phyloP scores from a whole-genome alignment of 208 protist species.

The Porcisia hertigi region DNA sequence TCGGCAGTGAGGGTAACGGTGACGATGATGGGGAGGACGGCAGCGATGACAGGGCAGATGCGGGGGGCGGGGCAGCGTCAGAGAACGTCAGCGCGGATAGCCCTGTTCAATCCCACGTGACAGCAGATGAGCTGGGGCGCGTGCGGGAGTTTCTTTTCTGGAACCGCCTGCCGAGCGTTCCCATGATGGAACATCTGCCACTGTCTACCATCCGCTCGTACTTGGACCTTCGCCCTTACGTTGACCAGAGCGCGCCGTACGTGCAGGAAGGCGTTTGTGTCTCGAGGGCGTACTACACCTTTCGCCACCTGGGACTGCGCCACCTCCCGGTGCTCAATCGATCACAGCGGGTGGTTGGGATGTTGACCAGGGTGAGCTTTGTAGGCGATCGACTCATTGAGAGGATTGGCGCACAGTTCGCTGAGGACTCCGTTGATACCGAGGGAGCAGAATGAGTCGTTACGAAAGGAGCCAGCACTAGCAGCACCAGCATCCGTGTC shows the following conservation, averaged over 20 bases:
- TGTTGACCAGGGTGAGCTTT: constrained; percentile 80
- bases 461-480: not conserved
- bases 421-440: not conserved
- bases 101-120: constrained; percentile 31
- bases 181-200: constrained; percentile 38
- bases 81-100: not conserved
- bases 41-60: not conserved
- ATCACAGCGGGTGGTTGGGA: constrained; percentile 66
- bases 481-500: not conserved
- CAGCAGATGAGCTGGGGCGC: constrained; percentile 39
- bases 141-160: constrained; percentile 62
- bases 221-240: constrained; percentile 57
- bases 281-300: constrained; percentile 70
- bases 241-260: constrained; percentile 66
- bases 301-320: constrained; percentile 74
- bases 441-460: not conserved
- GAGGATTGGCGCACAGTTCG: constrained; percentile 25
- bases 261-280: constrained; percentile 65
- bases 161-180: constrained; percentile 42
- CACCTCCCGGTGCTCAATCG: constrained; percentile 78
- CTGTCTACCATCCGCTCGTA: constrained; percentile 22
- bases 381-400: constrained; percentile 63
- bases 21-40: not conserved
- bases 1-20: constrained; percentile 2
- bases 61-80: not conserved